A percentile compares a stretch with the other conserved stretches of the same genome.
Conservation (phyloP, 2,329 filamentous ascomycete species). For the Xylariales sp. region DNA sequence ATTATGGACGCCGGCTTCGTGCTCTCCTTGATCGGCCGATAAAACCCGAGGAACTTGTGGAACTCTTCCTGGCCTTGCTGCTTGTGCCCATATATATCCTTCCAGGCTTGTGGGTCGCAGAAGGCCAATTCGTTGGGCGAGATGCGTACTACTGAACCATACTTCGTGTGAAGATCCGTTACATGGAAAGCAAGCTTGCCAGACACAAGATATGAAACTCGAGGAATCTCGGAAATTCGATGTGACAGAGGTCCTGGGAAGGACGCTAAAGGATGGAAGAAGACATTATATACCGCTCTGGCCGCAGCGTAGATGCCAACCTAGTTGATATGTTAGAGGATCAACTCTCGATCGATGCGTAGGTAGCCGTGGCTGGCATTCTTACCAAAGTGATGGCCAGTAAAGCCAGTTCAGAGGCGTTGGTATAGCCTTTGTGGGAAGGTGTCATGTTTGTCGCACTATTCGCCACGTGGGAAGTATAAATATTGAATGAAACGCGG, state of each 20-base stretch:
- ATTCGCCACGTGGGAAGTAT: too few species aligned
- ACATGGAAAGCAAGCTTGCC: constrained; percentile 22
- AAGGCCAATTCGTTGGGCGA: constrained; percentile 38
- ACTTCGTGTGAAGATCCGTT: constrained; percentile 27
- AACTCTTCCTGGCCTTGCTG: constrained; percentile 24
- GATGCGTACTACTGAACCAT: constrained; percentile 37
- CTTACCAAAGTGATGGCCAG: too few species aligned
- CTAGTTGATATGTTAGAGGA: too few species aligned
- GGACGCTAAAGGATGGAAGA: constrained; percentile 22
- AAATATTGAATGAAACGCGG: too few species aligned
- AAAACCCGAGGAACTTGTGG: constrained; percentile 25
- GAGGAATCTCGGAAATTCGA: constrained; percentile 19
- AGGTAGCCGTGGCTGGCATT: too few species aligned
- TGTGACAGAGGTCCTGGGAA: constrained; percentile 25
- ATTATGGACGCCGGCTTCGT: constrained; percentile 26
- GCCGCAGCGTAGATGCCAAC: too few species aligned
- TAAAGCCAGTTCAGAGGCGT: too few species aligned
- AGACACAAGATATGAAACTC: constrained; percentile 16
- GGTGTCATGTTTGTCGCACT: too few species aligned
- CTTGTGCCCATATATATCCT: constrained; percentile 36
- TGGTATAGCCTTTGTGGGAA: too few species aligned
- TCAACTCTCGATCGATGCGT: too few species aligned
- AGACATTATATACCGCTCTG: constrained; percentile 23
- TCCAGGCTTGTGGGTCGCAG: constrained; percentile 32
- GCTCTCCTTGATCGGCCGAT: constrained; percentile 17